These are phyloP conservation scores for Ophiosphaerella herpotricha DNA, from an alignment of 2,329 filamentous ascomycete species.

Conservation along the genomic window DNA sequence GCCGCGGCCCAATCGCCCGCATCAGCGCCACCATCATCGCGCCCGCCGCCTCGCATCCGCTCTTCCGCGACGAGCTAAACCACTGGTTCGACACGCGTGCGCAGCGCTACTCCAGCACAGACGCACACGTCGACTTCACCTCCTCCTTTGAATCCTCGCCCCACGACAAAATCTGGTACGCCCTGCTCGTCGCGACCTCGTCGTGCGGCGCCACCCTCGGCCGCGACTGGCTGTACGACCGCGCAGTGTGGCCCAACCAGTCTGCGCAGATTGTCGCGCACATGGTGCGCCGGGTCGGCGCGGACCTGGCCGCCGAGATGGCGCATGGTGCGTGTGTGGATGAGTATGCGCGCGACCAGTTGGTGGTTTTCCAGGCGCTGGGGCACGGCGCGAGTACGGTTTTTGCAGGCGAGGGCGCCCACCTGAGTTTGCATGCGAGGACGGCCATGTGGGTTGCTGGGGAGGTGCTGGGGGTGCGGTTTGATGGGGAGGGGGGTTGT, in stretches of 20 bases:
- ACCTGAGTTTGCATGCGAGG: conserved; percentile 51
- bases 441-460: conserved; percentile 54
- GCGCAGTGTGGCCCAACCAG: conserved; percentile 23
- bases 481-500: conserved; percentile 44
- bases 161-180: conserved; percentile 54
- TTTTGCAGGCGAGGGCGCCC: conserved; percentile 30
- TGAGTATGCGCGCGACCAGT: conserved; percentile 61
- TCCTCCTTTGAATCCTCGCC: conserved; percentile 49
- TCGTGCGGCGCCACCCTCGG: conserved; percentile 55
- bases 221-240: conserved; percentile 56
- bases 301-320: conserved; percentile 53
- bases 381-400: conserved; percentile 50
- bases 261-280: conserved; percentile 32
- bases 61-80: conserved; percentile 33
- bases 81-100: conserved; percentile 26
- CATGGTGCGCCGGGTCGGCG: conserved; percentile 52
- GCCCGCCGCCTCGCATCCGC: conserved; percentile 36
- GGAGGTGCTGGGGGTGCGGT: conserved; percentile 46
- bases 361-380: conserved; percentile 64
- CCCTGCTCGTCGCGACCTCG: conserved; percentile 61
- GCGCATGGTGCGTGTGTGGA: conserved; percentile 57
- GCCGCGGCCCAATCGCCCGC: conserved; percentile 30
- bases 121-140: conserved; percentile 11
- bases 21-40: conserved; percentile 48
- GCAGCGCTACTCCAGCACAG: conserved; percentile 19